Base-by-base conservation (phyloP, 2,329 filamentous ascomycete genomes). In the Celoporthe dispersa region DNA sequence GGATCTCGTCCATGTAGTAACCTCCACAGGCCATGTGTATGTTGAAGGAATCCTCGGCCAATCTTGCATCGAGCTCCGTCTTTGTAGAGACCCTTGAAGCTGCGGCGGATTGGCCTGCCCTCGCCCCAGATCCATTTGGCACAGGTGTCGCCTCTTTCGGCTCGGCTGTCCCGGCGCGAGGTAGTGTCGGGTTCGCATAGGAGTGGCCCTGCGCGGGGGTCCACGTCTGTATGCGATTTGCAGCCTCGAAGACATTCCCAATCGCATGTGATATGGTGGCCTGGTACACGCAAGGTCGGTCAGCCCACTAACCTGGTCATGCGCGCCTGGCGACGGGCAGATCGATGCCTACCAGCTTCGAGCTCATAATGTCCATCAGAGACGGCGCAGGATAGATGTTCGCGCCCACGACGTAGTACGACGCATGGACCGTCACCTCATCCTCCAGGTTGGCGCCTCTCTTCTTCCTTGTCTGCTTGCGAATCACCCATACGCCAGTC, bases 401-500 rank as follows among this genome's bases (percentile, higher is more conserved):
- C 73, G 90, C 87, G 0, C 88, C 89, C 0, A 90, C 84, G 2
- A 92, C 84, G 75, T 90, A 91, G 76, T 91, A 92, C 2, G 85
- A 85, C 5, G 85, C 82, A 53, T 89, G 85, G 0, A 91, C 83
- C 1, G 80, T 86, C 35, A 91, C 82, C 71, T 90, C 88, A 73
- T 90, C 88, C 35, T 88, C 86, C 19, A 83, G 81, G 6, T 83
- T 82, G 55, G 84, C 82, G 19, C 84, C 60, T 12, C 60, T 81
- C 80, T 90, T 90, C 71, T 86, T 83, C 64, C 90, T 82, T 35
- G 85, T 88, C 79, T 92, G 90, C 81, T 91, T 91, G 75, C 88
- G 86, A 74, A 92, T 90, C 37, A 91, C 87, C 89, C 89, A 92
- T 11, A 91, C 88, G 37, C 89, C 89, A 0, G 89, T 91, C 31